Base-by-base conservation (phyloP, 805 yeast genomes). In the Saccharomycopsis malanga region DNA sequence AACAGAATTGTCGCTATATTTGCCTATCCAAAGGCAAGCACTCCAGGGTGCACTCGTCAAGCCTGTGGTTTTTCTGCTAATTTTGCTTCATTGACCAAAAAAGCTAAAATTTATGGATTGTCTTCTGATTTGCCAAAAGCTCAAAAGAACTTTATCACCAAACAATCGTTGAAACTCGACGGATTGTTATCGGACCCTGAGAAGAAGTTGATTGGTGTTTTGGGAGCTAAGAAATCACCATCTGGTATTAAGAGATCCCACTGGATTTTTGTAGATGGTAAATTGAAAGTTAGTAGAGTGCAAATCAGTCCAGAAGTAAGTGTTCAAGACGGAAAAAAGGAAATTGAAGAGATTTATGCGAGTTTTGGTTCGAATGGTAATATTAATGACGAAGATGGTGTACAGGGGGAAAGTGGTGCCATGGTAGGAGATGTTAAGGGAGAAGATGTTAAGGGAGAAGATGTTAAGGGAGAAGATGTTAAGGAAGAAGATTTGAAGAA, bases 31-130 rank as follows among this genome's bases (percentile, higher is more conserved):
- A 82, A 74, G 59, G 98, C 98, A 0, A 79, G 83, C 22, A 91
- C 98, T 0, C 96, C 96, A 1, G 98, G 98, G 2, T 93, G 98
- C 65, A 91, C 98, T 1, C 76, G 87, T 57, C 98, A 91, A 66
- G 97, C 89, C 2, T 76, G 84, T 61, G 96, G 96, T 0, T 93
- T 83, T 62, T 79, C 93, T 57, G 81, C 77, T 54, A 77, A 77
- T 56, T 81, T 67, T 61, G 69, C 72, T 2, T 68, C 72, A 36
- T 73, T 84, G 57, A 62, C 69, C 39, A 66, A 74, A 34, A 74
- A 73, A 21, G 81, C 80, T 2, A 67, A 75, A 0, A 81, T 91
- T 1, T 79, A 74, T 56, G 98, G 98, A 0, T 62, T 91, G 42
- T 83, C 94, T 58, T 81, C 91, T 3, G 98, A 91, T 61, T 58